Evolutionary conservation across 169 alveolate genomes (phyloP), one percentile per base, ranked within the genome.

Genomic region (Plasmodium berghei): DNA sequence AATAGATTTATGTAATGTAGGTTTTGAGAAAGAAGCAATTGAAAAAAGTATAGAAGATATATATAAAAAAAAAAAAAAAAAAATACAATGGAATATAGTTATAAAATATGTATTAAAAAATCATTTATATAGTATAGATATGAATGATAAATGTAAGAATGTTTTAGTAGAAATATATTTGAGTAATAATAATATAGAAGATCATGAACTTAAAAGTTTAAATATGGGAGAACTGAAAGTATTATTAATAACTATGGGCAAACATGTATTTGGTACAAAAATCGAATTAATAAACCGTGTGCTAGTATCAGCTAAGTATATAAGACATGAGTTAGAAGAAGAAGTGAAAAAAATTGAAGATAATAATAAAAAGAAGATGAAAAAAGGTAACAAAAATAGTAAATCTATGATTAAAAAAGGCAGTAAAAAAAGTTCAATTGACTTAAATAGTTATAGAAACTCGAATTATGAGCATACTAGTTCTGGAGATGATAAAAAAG

Each of bases 221-320:
- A 83, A 83, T 49, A 66, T 83, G 83, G 90, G 90, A 2, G 90
- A 83, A 34, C 73, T 83, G 9, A 83, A 83, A 54, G 90, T 83
- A 55, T 18, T 83, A 14, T 63, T 83, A 58, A 83, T 83, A 55
- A 56, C 90, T 12, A 46, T 83, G 90, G 90, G 90, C 1, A 83
- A 83, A 22, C 90, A 83, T 55, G 49, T 83, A 28, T 83, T 83
- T 83, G 90, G 90, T 18, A 83, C 90, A 12, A 83, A 83, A 72
- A 16, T 83, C 2, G 90, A 83, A 28, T 48, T 83, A 16, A 83
- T 83, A 18, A 83, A 83, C 40, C 59, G 90, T 48, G 52, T 83
- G 45, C 22, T 83, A 55, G 90, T 83, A 2, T 83, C 90, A n/a
- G 34, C 90, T 10, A 83, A 48, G 49, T 83, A 83, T 67, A 83